phyloP scores from a whole-genome alignment of 495 filamentous ascomycete genomes.

The Halenospora varia region DNA sequence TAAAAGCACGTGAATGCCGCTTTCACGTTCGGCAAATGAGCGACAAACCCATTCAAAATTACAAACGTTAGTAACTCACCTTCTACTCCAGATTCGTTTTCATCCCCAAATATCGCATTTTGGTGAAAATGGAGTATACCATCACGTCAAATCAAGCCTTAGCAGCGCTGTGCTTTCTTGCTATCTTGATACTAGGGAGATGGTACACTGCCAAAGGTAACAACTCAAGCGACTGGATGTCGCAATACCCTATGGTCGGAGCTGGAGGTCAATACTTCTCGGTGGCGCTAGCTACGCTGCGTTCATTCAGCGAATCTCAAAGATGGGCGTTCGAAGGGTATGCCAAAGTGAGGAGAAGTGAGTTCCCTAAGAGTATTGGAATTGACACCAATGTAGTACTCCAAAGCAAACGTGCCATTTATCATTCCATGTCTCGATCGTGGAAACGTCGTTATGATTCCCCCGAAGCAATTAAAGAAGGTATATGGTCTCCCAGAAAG shows the following conservation, averaged over 20 bases:
- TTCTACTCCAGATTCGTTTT: no score
- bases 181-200: background rate
- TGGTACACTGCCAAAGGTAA: background rate
- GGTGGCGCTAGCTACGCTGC: background rate
- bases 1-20: no score
- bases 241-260: background rate
- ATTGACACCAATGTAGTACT: background rate
- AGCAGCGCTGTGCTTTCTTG: background rate
- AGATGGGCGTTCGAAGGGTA: background rate
- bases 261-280: background rate
- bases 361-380: background rate
- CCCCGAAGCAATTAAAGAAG: conserved; percentile 5
- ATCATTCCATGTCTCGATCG: conserved; percentile 7
- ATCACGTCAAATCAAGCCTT: background rate
- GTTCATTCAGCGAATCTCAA: background rate
- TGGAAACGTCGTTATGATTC: conserved; percentile 6
- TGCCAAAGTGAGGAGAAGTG: background rate
- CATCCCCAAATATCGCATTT: background rate
- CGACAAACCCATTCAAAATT: no score
- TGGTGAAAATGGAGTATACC: background rate
- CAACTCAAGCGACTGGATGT: background rate
- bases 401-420: background rate
- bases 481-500: conserved; percentile 10
- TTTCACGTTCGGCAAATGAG: no score
- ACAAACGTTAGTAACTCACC: no score